Conservation (phyloP, 768 basidiomycete species). For the Suillus americanus region DNA sequence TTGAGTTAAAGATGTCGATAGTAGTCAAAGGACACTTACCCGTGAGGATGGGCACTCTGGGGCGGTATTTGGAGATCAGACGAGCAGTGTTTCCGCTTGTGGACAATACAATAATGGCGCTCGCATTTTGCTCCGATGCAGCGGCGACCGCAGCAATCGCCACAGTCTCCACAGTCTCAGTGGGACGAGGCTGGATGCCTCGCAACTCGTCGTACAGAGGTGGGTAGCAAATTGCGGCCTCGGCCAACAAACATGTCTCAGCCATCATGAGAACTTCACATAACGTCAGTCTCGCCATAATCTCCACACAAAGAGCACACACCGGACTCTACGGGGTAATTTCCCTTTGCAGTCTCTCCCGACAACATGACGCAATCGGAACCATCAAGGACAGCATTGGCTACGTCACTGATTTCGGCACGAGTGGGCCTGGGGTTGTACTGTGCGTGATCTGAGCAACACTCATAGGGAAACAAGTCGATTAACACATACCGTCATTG, state of each 20-base stretch:
- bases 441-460: conserved; percentile 37
- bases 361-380: conserved; percentile 99
- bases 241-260: conserved; percentile 96
- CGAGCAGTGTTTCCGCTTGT: conserved; percentile 97
- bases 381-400: conserved; percentile 98
- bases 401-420: conserved; percentile 98
- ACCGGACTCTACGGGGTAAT: conserved; percentile 95
- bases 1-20: conserved; percentile 5
- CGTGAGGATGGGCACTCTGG: conserved; percentile 90
- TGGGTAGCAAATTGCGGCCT: conserved; percentile 93
- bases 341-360: conserved; percentile 98
- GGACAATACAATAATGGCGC: conserved; percentile 93
- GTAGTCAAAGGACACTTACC: conserved; percentile 46
- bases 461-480: conserved; percentile 6
- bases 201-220: conserved; percentile 90
- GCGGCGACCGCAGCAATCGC: conserved; percentile 96
- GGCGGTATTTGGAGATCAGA: conserved; percentile 94
- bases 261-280: conserved; percentile 95
- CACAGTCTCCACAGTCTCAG: conserved; percentile 92
- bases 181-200: conserved; percentile 78
- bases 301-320: conserved; percentile 22
- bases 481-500: conserved; percentile 75
- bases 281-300: conserved; percentile 9
- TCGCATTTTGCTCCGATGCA: conserved; percentile 90
- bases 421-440: conserved; percentile 99